Conservation (phyloP, 495 filamentous ascomycete genomes). For the Sphaerosporella brunnea region DNA sequence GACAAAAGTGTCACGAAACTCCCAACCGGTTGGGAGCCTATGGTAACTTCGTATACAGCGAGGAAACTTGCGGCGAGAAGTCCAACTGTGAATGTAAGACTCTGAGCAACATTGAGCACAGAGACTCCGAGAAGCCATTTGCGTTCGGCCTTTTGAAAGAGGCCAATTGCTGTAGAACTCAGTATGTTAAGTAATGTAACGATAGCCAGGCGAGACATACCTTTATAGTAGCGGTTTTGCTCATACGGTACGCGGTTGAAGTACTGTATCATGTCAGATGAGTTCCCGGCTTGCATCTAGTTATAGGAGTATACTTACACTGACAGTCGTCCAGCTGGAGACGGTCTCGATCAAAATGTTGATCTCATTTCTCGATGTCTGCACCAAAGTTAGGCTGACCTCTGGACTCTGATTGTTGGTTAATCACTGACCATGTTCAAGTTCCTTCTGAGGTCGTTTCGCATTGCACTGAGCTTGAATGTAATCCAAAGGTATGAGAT, state of each 20-base stretch:
- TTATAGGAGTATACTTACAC: conserved; percentile 18
- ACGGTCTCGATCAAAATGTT: conserved; percentile 46
- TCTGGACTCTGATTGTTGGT: not conserved
- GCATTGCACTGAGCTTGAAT: conserved; percentile 32
- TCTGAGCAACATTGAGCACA: conserved; percentile 34
- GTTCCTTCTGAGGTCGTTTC: conserved; percentile 30
- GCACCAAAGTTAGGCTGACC: not conserved
- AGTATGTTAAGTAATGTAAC: not conserved
- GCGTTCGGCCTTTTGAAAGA: conserved; percentile 22
- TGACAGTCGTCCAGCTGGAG: conserved; percentile 50
- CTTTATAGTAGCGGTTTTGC: conserved; percentile 38
- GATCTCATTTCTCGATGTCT: conserved; percentile 37
- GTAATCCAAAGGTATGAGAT: conserved; percentile 46
- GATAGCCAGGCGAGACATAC: conserved; percentile 14
- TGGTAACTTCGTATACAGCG: conserved; percentile 47
- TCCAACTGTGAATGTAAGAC: conserved; percentile 43
- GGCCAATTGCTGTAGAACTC: conserved; percentile 20
- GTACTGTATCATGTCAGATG: conserved; percentile 27
- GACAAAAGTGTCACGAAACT: conserved; percentile 51
- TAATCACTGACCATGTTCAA: conserved; percentile 24
- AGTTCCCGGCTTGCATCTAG: not conserved
- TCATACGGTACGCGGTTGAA: conserved; percentile 58
- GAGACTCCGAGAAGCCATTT: conserved; percentile 23
- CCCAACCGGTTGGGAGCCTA: conserved; percentile 41
- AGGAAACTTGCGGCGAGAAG: conserved; percentile 45